Evolutionary conservation across 2,329 filamentous ascomycete species (phyloP), one percentile per base, ranked within the genome.

Genomic region (Malbranchea zuffiana): DNA sequence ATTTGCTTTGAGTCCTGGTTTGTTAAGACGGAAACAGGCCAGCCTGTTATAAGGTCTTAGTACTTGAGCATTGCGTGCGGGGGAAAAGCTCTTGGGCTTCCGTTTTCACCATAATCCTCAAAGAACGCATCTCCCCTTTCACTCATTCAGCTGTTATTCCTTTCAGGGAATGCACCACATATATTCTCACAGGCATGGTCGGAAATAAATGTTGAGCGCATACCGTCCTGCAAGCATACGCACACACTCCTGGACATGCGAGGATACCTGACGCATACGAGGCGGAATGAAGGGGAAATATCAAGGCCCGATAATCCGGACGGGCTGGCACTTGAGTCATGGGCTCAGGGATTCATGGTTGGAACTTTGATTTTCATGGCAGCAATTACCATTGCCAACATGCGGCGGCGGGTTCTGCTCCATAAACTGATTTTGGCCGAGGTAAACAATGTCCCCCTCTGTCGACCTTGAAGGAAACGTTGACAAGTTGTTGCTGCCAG

Each of bases 391-490:
- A 34, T 68, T 3, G 55, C 62, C n/a, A 70, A 70, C 32, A 70
- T 71, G 66, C 60, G 62, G 15, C 57, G 52, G 12, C 54, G 59
- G 4, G 56, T 66, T n/a, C 47, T 69, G 7, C 51, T 71, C 6
- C 67, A 71, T 44, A 69, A 69, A 44, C 51, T 71, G 24, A 69
- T 71, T 47, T 47, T 71, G 13, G 51, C 66, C 13, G 67, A 70
- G 56, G 66, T 67, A 44, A 17, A 50, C 30, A 40, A 30, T 24
- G 12, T 19, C 13, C 17, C 31, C 15, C 17, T 5, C 27, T 16
- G 15, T 12, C n/a, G 11, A n/a, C n/a, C n/a, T n/a, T n/a, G n/a
- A n/a, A n/a, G n/a, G n/a, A n/a, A n/a, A n/a, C n/a, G n/a, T n/a
- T n/a, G n/a, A n/a, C n/a, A n/a, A n/a, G n/a, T n/a, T n/a, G n/a